Base-by-base conservation (phyloP, 202 grass and related monocot species). In the Miscanthus sacchariflorus region DNA sequence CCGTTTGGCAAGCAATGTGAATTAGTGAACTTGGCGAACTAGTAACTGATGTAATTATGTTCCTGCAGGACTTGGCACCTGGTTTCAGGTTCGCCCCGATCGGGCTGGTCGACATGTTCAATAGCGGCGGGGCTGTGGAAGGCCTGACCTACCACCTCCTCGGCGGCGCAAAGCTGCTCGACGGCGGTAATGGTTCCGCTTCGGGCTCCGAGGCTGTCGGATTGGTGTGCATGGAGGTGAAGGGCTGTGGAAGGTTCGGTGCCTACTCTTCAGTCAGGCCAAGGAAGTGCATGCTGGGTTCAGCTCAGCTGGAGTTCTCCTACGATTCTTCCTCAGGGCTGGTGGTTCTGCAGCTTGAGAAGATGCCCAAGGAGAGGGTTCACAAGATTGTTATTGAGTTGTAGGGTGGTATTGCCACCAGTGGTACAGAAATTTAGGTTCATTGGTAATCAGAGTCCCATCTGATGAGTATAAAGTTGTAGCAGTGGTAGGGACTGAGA, bases 101-200 rank as follows among this genome's bases (percentile, higher is more conserved):
- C 0, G 96, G 96, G 0, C 70, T 99, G 15, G 19, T 96, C 2
- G 91, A 96, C 83, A 98, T 96, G 96, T 98, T 91, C 93, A 98
- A 98, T 72, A 87, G 90, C 14, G 96, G 96, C 1, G 96, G 68
- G 15, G 94, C 96, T 0, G 86, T 99, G 50, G 94, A 95, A 86
- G 83, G 88, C 45, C 86, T 99, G 30, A 90, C 83, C 28, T 99
- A 96, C 88, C 88, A 89, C 82, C 61, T 80, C 66, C 83, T 95
- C 3, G 83, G 84, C 25, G 70, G 87, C 8, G 66, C 85, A 35
- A 85, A 50, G 75, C 36, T 56, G 17, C 33, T 65, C 5, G 69
- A 65, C 4, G 69, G 68, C 4, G 39, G 52, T 50, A 71, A 86
- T 0, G 86, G 73, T 19, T 46, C 72, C 4, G 27, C 46, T 76